Conservation (phyloP, 1,284 basidiomycete species). For the Moesziomyces parantarcticus region DNA sequence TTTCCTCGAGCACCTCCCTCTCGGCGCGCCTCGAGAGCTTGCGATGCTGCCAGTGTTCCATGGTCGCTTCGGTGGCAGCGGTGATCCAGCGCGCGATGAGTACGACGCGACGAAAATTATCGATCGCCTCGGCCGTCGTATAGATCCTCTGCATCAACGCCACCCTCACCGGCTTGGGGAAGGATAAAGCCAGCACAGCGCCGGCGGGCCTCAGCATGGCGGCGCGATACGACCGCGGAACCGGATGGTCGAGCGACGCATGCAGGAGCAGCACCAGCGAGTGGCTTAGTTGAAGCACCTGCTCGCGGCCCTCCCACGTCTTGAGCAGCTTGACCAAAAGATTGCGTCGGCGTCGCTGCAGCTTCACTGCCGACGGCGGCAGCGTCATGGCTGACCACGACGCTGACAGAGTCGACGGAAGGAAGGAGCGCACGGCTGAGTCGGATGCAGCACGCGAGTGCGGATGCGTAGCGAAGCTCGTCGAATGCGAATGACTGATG, state of each 20-base stretch:
- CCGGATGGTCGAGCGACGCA: slow-evolving; percentile 30
- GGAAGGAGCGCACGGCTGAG: slow-evolving; percentile 1
- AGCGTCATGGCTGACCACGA: slow-evolving; percentile 34
- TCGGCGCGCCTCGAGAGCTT: not conserved
- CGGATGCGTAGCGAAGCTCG: slow-evolving; percentile 19
- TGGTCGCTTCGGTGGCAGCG: slow-evolving; percentile 25
- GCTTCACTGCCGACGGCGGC: slow-evolving; percentile 23
- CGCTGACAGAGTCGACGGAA: slow-evolving; percentile 18
- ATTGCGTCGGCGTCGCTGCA: slow-evolving; percentile 25
- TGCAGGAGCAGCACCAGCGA: slow-evolving; percentile 41
- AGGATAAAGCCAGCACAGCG: slow-evolving; percentile 16
- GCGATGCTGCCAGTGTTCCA: slow-evolving; percentile 38
- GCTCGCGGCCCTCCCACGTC: slow-evolving; percentile 42
- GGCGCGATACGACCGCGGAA: slow-evolving; percentile 18
- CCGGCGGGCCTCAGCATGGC: slow-evolving; percentile 28
- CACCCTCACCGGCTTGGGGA: slow-evolving; percentile 24
- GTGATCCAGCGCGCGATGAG: slow-evolving; percentile 43
- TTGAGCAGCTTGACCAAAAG: slow-evolving; percentile 38
- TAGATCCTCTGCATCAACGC: slow-evolving; percentile 49
- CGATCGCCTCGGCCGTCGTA: slow-evolving; percentile 39
- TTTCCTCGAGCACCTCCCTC: not conserved
- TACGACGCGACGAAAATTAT: slow-evolving; percentile 42
- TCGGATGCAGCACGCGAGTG: slow-evolving; percentile 16
- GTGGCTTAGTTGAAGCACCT: slow-evolving; percentile 35
- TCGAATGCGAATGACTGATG: slow-evolving; percentile 31